These are phyloP conservation scores for Medicago truncatula DNA, from an alignment of 306 rosid genomes.

Conservation along the genomic window DNA sequence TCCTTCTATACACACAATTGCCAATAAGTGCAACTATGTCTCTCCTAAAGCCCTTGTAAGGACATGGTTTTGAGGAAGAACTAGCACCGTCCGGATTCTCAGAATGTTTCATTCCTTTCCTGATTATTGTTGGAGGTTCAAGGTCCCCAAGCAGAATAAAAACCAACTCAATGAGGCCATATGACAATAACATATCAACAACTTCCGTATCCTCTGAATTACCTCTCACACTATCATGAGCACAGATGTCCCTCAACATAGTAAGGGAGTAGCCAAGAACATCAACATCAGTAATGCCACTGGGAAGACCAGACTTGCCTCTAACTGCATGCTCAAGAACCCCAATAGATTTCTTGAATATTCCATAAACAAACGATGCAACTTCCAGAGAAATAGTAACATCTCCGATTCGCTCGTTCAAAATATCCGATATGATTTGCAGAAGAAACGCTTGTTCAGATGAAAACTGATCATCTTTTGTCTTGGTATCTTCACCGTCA, in stretches of 20 bases:
- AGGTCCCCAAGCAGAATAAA: conserved; percentile 66
- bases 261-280: conserved; percentile 75
- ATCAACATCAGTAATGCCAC: conserved; percentile 56
- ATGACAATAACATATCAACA: conserved; percentile 57
- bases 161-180: conserved; percentile 60
- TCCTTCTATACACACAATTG: conserved; percentile 68
- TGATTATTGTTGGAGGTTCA: conserved; percentile 74
- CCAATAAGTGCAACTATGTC: conserved; percentile 75
- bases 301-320: conserved; percentile 67
- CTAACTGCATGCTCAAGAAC: conserved; percentile 42
- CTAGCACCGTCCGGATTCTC: conserved; percentile 46
- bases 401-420: conserved; percentile 58
- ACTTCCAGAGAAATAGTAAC: conserved; percentile 50
- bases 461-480: conserved; percentile 39
- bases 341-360: conserved; percentile 61
- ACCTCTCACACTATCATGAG: conserved; percentile 48
- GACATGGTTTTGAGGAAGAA: conserved; percentile 45
- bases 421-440: conserved; percentile 55
- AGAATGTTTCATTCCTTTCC: conserved; percentile 56
- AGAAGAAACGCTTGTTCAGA: conserved; percentile 65
- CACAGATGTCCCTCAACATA: conserved; percentile 77
- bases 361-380: conserved; percentile 55
- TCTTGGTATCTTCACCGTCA: conserved; percentile 39
- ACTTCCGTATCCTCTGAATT: conserved; percentile 41
- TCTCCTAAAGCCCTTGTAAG: conserved; percentile 77